Percentiles rank a stretch among this genome's conserved stretches.
Evolutionary conservation across 2,329 filamentous ascomycete genomes (phyloP).

Genomic region (Cyanodermella asteris): DNA sequence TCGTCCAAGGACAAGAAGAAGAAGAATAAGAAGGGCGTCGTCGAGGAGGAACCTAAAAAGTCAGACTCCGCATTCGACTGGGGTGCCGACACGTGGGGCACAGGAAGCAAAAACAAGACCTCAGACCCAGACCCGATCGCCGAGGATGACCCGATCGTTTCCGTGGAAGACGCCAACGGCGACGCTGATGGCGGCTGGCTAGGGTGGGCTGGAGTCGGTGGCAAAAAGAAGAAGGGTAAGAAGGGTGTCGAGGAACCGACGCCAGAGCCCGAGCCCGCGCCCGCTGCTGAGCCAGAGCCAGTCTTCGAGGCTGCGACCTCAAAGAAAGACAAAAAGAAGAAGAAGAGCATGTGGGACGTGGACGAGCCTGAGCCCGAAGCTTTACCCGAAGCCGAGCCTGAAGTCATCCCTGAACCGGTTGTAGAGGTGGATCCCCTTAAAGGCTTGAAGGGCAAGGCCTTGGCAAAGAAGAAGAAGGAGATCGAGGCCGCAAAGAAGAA

Average conservation of each 20-base stretch:
- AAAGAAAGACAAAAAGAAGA: conserved; percentile 18
- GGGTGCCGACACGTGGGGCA: conserved; percentile 14
- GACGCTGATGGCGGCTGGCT: conserved; percentile 3
- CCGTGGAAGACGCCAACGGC: conserved; percentile 9
- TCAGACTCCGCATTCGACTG: conserved; percentile 3
- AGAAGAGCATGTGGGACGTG: conserved; percentile 4
- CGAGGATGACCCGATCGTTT: conserved; percentile 7
- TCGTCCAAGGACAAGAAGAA: conserved; percentile 7
- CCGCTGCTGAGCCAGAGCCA: conserved; percentile 11
- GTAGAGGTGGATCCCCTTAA: background rate
- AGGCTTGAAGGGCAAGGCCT: too few relatives aligned
- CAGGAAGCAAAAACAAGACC: conserved; percentile 17
- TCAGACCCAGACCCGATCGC: conserved; percentile 14
- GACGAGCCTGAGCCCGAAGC: background rate
- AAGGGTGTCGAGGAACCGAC: conserved; percentile 2
- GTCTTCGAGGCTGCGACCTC: conserved; percentile 12
- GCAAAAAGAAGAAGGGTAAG: conserved; percentile 5
- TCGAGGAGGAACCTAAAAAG: too few relatives aligned
- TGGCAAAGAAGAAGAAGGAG: too few relatives aligned
- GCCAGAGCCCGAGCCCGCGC: conserved; percentile 10
- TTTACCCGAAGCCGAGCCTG: too few relatives aligned
- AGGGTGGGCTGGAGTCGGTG: conserved; percentile 1
- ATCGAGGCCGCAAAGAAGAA: too few relatives aligned
- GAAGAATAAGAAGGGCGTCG: conserved; percentile 4
- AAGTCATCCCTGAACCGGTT: background rate